Evolutionary conservation across 352 stramenopile genomes (phyloP), one percentile per base, ranked within the genome.

Genomic region (Phytophthora megakarya): DNA sequence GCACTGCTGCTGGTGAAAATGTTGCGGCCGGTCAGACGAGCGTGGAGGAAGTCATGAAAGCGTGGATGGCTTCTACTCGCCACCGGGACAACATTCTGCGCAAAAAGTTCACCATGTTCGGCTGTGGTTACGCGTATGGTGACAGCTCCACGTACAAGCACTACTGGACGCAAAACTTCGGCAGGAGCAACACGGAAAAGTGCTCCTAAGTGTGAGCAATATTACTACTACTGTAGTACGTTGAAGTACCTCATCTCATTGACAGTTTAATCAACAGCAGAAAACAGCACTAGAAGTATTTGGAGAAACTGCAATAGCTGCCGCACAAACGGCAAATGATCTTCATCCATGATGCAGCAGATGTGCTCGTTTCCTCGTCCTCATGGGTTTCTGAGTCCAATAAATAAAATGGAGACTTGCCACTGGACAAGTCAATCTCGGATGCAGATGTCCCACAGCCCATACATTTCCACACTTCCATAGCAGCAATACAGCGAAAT

Each of bases 381-480:
- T 73, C 57, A 35, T 59, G 18, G 9, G 55, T 50, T 30, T 81
- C 76, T 10, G 55, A 64, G 37, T 82, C 73, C 37, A 90, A 71
- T 57, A 92, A 72, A 72, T 90, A 93, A 67, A 91, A 93, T 35
- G 84, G 79, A 21, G 62, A 63, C 37, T 23, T 47, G 19, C 71
- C 74, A 16, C 52, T 49, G 1, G 67, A 74, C 52, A 77, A 73
- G 40, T 86, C 70, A 25, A 89, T 75, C 62, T 88, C 78, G 35
- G 76, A 78, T 23, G 86, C 86, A 18, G 73, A 80, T 5, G 76
- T 81, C 10, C 80, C 82, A 35, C 86, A 95, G 37, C 84, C 81
- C 79, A 92, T 84, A 63, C 86, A 95, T 48, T 93, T 93, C 84
- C 84, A 95, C 37, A 81, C 72, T 46, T 90, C 80, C 72, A 89